Evolutionary conservation across 2,329 filamentous ascomycete species (phyloP).

Genomic region (Aspergillus fructus): DNA sequence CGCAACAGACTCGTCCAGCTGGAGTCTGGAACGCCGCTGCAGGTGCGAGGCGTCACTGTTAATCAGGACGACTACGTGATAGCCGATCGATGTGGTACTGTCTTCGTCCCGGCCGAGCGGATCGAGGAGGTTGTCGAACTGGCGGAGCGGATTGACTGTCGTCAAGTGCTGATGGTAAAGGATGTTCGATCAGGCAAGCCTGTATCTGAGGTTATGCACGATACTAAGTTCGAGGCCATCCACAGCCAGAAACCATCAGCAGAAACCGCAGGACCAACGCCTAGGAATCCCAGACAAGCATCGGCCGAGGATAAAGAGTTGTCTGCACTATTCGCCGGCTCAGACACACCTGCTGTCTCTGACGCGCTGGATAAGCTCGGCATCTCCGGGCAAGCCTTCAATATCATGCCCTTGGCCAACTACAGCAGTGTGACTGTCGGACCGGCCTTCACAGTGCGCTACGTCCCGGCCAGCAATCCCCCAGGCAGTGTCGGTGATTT

Average conservation of each 20-base stretch:
- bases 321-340: not conserved
- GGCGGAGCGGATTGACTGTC: not conserved
- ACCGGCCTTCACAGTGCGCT: constrained; percentile 35
- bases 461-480: constrained; percentile 21
- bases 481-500: constrained; percentile 33
- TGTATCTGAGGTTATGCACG: constrained; percentile 23
- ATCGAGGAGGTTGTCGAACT: not conserved
- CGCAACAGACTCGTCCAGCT: not conserved
- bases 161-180: constrained; percentile 19
- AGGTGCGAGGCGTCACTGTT: not conserved
- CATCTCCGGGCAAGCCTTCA: not conserved
- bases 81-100: not conserved
- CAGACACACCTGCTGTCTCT: not conserved
- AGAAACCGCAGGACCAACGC: rapidly evolving
- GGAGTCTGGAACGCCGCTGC: not conserved
- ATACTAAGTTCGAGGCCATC: constrained; percentile 22
- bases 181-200: constrained; percentile 18
- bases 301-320: not conserved
- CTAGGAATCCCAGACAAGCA: too few relatives aligned
- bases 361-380: not conserved
- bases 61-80: not conserved
- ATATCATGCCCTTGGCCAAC: not conserved
- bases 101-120: not conserved
- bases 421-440: constrained; percentile 27
- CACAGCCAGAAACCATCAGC: rapidly evolving